Base-by-base conservation (phyloP, 2,329 filamentous ascomycete species). In the Calonectria hongkongensis region DNA sequence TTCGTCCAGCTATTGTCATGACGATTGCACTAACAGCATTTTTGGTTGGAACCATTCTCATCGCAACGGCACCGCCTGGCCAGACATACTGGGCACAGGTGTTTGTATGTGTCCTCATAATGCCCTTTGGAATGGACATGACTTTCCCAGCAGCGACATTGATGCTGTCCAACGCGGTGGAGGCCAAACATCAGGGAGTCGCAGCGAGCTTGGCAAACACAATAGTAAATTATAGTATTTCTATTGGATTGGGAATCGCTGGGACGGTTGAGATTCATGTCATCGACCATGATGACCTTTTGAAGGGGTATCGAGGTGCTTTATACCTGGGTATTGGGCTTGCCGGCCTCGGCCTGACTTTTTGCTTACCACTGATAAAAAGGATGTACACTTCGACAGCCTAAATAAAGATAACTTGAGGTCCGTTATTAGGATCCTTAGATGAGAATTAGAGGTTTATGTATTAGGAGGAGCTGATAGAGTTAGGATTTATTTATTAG, bases 41-140 rank as follows among this genome's bases (percentile, higher is more conserved):
- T 15, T 41, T 58, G 33, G 54, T 58, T 12, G 54, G 54, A 3
- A 58, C 54, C 12, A 9, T 41, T n/a, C 21, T 58, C 3, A 36
- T 58, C 16, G 54, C 54, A n/a, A 58, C 54, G 2, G 54, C 36
- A 21, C 54, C 54, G 4, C 5, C 36, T 3, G 54, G 27, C 7
- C 54, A 58, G 33, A 58, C n/a, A 21, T 58, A 58, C 41, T 58
- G 54, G 54, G 54, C 54, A 13, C 54, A 58, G 16, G 33, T 33
- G 13, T 58, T 58, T 27, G n/a, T 58, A 30, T 58, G 54, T n/a
- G 33, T 41, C 27, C 54, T 58, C 15, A 41, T 58, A 3, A 58
- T 58, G 54, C 54, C 54, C 5, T 58, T 58, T 15, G 54, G 54
- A 4, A 58, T 58, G 54, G 54, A 58, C n/a, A 58, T 58, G 54